Conservation (phyloP, 2,329 filamentous ascomycete genomes). For the Pyricularia sp. region DNA sequence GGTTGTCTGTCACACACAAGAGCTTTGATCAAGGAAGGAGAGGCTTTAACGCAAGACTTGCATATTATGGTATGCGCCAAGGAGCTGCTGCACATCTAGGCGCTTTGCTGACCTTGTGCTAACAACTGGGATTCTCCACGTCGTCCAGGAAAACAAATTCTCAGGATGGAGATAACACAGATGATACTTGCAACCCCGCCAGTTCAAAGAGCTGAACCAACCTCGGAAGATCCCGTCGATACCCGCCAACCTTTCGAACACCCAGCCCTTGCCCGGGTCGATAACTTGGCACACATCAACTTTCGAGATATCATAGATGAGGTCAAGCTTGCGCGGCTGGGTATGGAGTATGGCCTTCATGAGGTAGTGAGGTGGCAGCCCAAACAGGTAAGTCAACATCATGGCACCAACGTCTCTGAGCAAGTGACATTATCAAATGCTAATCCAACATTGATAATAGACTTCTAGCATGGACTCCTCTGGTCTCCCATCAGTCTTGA, state of each 20-base stretch:
- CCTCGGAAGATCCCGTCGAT: conserved; percentile 9
- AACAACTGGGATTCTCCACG: neutral
- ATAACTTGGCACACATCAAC: conserved; percentile 51
- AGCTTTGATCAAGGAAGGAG: conserved; percentile 91
- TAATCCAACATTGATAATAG: conserved; percentile 16
- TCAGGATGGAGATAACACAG: conserved; percentile 15
- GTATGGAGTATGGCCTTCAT: conserved; percentile 54
- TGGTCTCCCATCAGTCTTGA: conserved; percentile 61
- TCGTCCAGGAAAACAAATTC: conserved; percentile 13
- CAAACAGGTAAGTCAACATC: conserved; percentile 46
- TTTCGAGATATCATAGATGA: conserved; percentile 51
- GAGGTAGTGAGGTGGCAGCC: conserved; percentile 76
- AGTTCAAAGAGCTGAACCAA: neutral
- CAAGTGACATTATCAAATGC: neutral
- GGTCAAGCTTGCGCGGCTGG: conserved; percentile 54
- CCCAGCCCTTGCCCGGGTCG: conserved; percentile 56
- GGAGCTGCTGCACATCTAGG: neutral
- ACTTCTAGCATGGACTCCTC: conserved; percentile 57
- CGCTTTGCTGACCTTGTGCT: neutral
- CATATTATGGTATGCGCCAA: conserved; percentile 55
- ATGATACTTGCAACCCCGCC: conserved; percentile 12
- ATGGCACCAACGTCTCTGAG: neutral
- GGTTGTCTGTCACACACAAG: conserved; percentile 94
- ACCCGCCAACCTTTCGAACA: conserved; percentile 53
- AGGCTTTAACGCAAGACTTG: conserved; percentile 87